These are phyloP conservation scores for Toxicodendron radicans DNA, from an alignment of 345 rosid genomes.

Conservation along the genomic window DNA sequence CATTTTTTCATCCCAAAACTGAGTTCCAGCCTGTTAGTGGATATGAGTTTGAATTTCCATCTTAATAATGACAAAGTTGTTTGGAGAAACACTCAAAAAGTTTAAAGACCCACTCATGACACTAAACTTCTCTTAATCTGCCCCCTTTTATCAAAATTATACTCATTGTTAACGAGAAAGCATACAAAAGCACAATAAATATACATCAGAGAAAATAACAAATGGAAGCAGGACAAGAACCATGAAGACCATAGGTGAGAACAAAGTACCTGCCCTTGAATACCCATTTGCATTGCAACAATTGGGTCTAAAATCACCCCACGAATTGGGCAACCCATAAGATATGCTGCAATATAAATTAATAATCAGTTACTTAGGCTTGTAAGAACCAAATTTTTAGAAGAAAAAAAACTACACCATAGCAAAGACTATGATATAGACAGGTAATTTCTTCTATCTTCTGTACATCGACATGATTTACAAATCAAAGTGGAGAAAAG, in stretches of 20 bases:
- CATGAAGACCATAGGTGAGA: conserved; percentile 2
- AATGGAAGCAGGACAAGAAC: conserved; percentile 4
- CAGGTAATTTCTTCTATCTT: neutral
- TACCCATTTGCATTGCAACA: conserved; percentile 88
- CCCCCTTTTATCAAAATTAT: neutral
- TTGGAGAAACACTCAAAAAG: neutral
- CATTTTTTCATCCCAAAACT: conserved; percentile 95
- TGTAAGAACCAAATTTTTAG: neutral
- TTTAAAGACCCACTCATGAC: neutral
- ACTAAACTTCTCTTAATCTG: neutral
- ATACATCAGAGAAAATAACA: neutral
- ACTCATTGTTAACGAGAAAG: neutral
- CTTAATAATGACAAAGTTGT: neutral
- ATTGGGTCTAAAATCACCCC: conserved; percentile 93
- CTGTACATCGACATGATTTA: neutral
- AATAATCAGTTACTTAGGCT: conserved; percentile 14
- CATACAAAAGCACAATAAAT: neutral
- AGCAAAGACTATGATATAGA: neutral
- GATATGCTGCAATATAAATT: conserved; percentile 61
- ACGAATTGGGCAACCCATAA: conserved; percentile 95
- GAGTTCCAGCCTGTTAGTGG: conserved; percentile 81
- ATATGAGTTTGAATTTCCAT: neutral
- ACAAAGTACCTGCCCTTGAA: conserved; percentile 81
- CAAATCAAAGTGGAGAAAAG: neutral
- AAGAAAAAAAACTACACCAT: neutral